phyloP scores from a whole-genome alignment of 1,284 basidiomycete species.

The Agaricales sp. region DNA sequence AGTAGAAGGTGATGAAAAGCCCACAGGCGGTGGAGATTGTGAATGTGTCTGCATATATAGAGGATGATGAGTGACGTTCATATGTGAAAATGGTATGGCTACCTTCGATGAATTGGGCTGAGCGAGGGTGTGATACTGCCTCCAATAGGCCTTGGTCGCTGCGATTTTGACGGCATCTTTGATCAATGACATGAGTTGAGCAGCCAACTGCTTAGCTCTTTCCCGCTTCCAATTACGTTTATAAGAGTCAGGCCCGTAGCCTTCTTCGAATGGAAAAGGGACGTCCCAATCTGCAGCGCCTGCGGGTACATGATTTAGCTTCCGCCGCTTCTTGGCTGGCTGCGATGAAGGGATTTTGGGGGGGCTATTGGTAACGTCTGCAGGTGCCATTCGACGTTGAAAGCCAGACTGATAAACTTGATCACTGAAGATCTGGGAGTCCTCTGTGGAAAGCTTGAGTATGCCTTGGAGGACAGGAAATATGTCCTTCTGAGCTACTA shows the following conservation, averaged over 20 bases:
- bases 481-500: conserved; percentile 55
- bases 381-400: conserved; percentile 7
- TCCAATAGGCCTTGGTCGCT: conserved; percentile 31
- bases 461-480: conserved; percentile 54
- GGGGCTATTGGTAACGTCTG: conserved; percentile 7
- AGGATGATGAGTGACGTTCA: too few species aligned
- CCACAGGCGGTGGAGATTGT: background rate
- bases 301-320: conserved; percentile 55
- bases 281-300: conserved; percentile 73
- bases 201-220: conserved; percentile 47
- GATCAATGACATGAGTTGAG: conserved; percentile 50
- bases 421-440: background rate
- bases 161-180: conserved; percentile 46
- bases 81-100: background rate
- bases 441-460: conserved; percentile 34
- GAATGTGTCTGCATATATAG: background rate
- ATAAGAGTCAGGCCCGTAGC: conserved; percentile 59
- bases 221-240: conserved; percentile 49
- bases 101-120: background rate
- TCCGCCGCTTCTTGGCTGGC: conserved; percentile 43
- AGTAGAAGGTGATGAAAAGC: background rate
- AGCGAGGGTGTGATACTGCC: conserved; percentile 10
- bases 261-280: conserved; percentile 60
- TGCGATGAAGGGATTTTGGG: conserved; percentile 8
- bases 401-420: background rate